Evolutionary conservation across 768 basidiomycete species (phyloP).

Genomic region (Mycena haematopus): DNA sequence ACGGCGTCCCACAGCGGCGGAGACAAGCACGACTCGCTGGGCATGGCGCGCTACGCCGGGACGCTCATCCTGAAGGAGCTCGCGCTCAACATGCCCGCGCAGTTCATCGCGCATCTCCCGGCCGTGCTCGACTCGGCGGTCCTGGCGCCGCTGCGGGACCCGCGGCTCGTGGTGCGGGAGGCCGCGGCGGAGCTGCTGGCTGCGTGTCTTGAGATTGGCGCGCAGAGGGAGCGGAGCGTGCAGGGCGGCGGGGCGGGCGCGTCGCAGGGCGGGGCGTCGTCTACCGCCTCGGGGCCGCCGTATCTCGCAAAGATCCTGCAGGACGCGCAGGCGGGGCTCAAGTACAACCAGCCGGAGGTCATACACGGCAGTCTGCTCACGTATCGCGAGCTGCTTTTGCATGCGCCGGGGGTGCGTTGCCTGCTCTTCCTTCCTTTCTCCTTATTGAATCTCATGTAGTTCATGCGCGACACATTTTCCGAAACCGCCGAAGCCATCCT

Average conservation of each 20-base stretch:
- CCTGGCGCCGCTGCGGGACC: slow-evolving; percentile 65
- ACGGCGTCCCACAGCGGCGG: slow-evolving; percentile 35
- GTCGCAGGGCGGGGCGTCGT: background rate
- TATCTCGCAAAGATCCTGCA: slow-evolving; percentile 67
- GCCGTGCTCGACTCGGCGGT: slow-evolving; percentile 75
- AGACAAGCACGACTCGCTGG: slow-evolving; percentile 35
- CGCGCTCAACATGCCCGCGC: slow-evolving; percentile 66
- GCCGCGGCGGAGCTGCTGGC: slow-evolving; percentile 76
- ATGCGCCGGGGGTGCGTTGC: slow-evolving; percentile 64
- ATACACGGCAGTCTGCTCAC: slow-evolving; percentile 77
- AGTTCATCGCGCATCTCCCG: slow-evolving; percentile 69
- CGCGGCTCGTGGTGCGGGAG: slow-evolving; percentile 73
- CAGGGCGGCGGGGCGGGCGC: slow-evolving; percentile 26
- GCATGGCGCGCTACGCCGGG: slow-evolving; percentile 72
- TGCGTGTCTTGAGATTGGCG: slow-evolving; percentile 72
- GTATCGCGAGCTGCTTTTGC: slow-evolving; percentile 71
- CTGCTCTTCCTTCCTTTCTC: background rate
- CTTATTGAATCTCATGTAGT: slow-evolving; percentile 46
- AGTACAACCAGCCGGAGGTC: slow-evolving; percentile 64
- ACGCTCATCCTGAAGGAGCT: slow-evolving; percentile 78
- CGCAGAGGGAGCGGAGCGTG: slow-evolving; percentile 46
- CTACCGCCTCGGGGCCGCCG: background rate
- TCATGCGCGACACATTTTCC: slow-evolving; percentile 85
- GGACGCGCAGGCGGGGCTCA: slow-evolving; percentile 71
- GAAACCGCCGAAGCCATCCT: slow-evolving; percentile 92